A percentile compares a stretch with the other conserved stretches of the same genome.
phyloP scores from a whole-genome alignment of 768 basidiomycete species.

The Macrocybe gigantea region DNA sequence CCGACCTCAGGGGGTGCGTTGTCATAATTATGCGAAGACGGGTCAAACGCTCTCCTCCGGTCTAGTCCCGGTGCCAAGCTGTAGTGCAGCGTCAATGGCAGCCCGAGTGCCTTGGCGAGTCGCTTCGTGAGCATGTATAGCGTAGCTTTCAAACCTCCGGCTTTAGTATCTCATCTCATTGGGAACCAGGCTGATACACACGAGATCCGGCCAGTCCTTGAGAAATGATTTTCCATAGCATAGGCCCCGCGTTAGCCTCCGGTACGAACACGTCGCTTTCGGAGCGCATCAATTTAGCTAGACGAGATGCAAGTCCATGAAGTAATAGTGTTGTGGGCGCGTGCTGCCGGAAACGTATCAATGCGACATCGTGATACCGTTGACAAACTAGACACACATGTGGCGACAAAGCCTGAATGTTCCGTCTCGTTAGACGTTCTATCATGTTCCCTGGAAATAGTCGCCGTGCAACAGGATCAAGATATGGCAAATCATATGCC shows the following conservation, averaged over 20 bases:
- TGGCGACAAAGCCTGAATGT: conserved; percentile 61
- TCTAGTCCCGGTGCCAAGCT: conserved; percentile 39
- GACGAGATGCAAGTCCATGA: conserved; percentile 54
- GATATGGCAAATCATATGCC: conserved; percentile 70
- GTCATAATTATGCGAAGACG: conserved; percentile 48
- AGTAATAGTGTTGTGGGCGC: conserved; percentile 54
- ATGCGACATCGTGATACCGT: not conserved
- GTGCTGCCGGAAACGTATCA: conserved; percentile 36
- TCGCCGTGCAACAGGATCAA: conserved; percentile 52
- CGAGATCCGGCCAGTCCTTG: conserved; percentile 67
- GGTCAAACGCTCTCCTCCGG: conserved; percentile 30
- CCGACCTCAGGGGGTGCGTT: conserved; percentile 65
- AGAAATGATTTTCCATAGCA: conserved; percentile 69
- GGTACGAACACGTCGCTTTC: conserved; percentile 60
- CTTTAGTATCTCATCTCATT: conserved; percentile 5
- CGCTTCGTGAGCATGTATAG: conserved; percentile 62
- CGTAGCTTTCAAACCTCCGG: conserved; percentile 35
- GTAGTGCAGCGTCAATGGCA: conserved; percentile 57
- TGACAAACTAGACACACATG: conserved; percentile 38
- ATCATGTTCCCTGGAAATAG: conserved; percentile 57
- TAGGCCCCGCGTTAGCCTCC: conserved; percentile 66
- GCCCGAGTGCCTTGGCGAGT: conserved; percentile 45
- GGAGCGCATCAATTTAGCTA: conserved; percentile 52
- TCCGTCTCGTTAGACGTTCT: conserved; percentile 69
- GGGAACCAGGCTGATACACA: conserved; percentile 35